Conservation (phyloP, 441 rosid species). For the Biscutella laevigata region DNA sequence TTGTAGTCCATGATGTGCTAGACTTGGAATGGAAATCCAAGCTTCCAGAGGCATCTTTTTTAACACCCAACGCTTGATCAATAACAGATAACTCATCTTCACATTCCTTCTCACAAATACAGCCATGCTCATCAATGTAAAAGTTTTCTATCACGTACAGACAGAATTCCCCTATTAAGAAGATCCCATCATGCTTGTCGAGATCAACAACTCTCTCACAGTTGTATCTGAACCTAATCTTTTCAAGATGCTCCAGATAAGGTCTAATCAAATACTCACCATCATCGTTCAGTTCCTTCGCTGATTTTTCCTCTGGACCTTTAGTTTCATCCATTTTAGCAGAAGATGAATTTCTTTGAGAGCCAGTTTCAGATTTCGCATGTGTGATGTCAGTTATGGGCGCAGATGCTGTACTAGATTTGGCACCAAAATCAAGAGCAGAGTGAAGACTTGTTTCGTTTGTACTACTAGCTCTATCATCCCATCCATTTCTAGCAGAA, state of each 20-base stretch:
- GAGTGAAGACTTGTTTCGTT: slow-evolving; percentile 97
- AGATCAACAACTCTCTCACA: slow-evolving; percentile 97
- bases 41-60: slow-evolving; percentile 69
- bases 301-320: slow-evolving; percentile 31
- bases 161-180: slow-evolving; percentile 88
- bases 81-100: slow-evolving; percentile 98
- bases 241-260: slow-evolving; percentile 90
- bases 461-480: slow-evolving; percentile 71
- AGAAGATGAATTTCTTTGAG: slow-evolving; percentile 73
- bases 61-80: slow-evolving; percentile 99
- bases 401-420: slow-evolving; percentile 67
- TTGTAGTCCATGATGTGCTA: slow-evolving; percentile 63
- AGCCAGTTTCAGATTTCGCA: slow-evolving; percentile 74
- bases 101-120: slow-evolving; percentile 94
- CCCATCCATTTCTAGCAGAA: slow-evolving; percentile 70
- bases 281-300: slow-evolving; percentile 84
- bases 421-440: slow-evolving; percentile 86
- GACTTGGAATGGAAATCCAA: slow-evolving; percentile 89
- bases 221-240: slow-evolving; percentile 83
- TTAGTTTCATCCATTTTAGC: slow-evolving; percentile 48
- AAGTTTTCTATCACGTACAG: slow-evolving; percentile 95
- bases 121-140: slow-evolving; percentile 72
- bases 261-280: slow-evolving; percentile 99
- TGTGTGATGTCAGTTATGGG: slow-evolving; percentile 68
- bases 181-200: slow-evolving; percentile 99